These are phyloP conservation scores for Epichloe typhina DNA, from an alignment of 2,329 filamentous ascomycete genomes.

Conservation along the genomic window DNA sequence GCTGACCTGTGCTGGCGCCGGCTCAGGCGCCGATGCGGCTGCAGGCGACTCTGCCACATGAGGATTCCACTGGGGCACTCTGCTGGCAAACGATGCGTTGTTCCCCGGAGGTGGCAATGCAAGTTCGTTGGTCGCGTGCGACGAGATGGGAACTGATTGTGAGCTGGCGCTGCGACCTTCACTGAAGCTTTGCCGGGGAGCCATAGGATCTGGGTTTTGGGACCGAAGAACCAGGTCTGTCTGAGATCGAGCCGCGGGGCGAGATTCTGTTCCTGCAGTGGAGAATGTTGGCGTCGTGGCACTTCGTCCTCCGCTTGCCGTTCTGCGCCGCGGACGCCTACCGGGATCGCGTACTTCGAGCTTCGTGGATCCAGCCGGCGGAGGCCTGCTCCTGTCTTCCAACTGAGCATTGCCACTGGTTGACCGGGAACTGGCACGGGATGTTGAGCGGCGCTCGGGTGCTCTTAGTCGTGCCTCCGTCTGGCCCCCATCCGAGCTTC, in stretches of 20 bases:
- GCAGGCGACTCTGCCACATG: conserved; percentile 1
- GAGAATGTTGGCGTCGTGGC: conserved; percentile 34
- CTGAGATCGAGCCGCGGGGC: conserved; percentile 46
- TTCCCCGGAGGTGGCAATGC: conserved; percentile 8
- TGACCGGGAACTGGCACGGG: conserved; percentile 32
- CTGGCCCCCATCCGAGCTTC: conserved; percentile 12
- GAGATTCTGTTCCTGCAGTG: conserved; percentile 26
- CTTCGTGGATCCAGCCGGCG: conserved; percentile 19
- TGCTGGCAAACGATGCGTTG: conserved; percentile 25
- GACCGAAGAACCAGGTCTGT: conserved; percentile 45
- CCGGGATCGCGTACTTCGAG: conserved; percentile 19
- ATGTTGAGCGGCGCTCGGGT: conserved; percentile 18
- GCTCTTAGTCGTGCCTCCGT: conserved; percentile 17
- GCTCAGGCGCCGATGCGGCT: conserved; percentile 10
- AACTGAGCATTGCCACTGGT: conserved; percentile 27
- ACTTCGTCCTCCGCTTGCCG: conserved; percentile 42
- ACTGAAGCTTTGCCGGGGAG: conserved; percentile 25
- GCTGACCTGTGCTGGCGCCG: conserved; percentile 9
- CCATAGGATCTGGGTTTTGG: conserved; percentile 23
- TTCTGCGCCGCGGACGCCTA: conserved; percentile 30
- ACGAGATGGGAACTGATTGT: conserved; percentile 16
- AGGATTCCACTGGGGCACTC: conserved; percentile 17
- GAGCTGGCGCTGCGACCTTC: conserved; percentile 31
- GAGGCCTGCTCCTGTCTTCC: conserved; percentile 40
- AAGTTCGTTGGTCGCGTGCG: conserved; percentile 12